Conservation (phyloP, 1,284 basidiomycete genomes). For the Macrocybe sp. region DNA sequence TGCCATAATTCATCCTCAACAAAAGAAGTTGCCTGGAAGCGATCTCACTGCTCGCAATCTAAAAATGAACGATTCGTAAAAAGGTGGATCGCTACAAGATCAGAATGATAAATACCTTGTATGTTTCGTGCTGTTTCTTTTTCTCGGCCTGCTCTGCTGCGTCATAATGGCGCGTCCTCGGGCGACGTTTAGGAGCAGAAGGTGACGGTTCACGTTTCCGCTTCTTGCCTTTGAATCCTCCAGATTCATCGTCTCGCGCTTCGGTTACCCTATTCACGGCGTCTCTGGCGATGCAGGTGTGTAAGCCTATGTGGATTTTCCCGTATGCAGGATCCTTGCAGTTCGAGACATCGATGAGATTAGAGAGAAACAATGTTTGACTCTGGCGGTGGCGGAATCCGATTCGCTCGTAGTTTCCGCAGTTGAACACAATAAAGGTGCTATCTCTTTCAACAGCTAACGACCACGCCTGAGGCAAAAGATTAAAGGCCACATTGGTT, state of each 20-base stretch:
- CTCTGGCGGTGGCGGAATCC: not conserved
- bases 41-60: not conserved
- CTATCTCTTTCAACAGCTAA: not conserved
- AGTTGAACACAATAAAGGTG: not conserved
- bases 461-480: not conserved
- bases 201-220: not conserved
- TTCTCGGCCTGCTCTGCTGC: not conserved
- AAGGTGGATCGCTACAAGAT: not conserved
- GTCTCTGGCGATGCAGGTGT: not conserved
- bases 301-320: not conserved
- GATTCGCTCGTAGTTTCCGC: not conserved
- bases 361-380: not conserved
- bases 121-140: not conserved
- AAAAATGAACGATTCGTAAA: not conserved
- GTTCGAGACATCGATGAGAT: not conserved
- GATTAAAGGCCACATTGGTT: not conserved
- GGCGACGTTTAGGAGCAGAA: no score
- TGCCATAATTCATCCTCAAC: not conserved
- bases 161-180: not conserved
- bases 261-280: slow-evolving; percentile 6
- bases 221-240: not conserved
- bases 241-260: not conserved
- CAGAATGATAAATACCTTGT: not conserved
- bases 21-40: not conserved
- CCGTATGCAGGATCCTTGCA: not conserved